phyloP scores from a whole-genome alignment of 1,139 yeast species.

The Zygoascus hellenicus region DNA sequence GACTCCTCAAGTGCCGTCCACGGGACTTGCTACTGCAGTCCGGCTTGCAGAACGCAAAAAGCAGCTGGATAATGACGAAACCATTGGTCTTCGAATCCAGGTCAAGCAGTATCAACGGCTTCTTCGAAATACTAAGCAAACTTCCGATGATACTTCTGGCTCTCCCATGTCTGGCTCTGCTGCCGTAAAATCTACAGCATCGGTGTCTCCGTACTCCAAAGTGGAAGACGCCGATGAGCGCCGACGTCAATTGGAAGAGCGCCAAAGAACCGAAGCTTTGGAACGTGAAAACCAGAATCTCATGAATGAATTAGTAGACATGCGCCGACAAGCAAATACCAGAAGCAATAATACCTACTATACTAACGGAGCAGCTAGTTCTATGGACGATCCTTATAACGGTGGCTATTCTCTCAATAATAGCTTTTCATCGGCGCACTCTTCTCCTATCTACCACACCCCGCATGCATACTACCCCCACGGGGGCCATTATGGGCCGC shows the following conservation, averaged over 20 bases:
- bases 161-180: not conserved
- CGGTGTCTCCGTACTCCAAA: not conserved
- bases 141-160: not conserved
- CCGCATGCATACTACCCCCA: not conserved
- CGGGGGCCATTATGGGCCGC: not conserved
- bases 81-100: conserved; percentile 7
- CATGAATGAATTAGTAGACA: not conserved
- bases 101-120: conserved; percentile 4
- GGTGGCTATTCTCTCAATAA: not conserved
- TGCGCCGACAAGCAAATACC: conserved; percentile 4
- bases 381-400: not conserved
- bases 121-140: conserved; percentile 2
- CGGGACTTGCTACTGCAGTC: not conserved
- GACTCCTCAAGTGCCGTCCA: not conserved
- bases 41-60: conserved; percentile 6
- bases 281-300: conserved; percentile 8
- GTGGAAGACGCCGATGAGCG: not conserved
- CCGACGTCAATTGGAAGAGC: not conserved
- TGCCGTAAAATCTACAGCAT: not conserved
- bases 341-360: conserved; percentile 4
- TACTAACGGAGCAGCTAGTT: not conserved
- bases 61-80: conserved; percentile 7
- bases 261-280: conserved; percentile 5
- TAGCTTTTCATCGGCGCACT: not conserved
- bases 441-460: not conserved